Evolutionary conservation across 2,329 filamentous ascomycete species (phyloP), one percentile per base, ranked within the genome.

Genomic region (Apiospora saccharicola): DNA sequence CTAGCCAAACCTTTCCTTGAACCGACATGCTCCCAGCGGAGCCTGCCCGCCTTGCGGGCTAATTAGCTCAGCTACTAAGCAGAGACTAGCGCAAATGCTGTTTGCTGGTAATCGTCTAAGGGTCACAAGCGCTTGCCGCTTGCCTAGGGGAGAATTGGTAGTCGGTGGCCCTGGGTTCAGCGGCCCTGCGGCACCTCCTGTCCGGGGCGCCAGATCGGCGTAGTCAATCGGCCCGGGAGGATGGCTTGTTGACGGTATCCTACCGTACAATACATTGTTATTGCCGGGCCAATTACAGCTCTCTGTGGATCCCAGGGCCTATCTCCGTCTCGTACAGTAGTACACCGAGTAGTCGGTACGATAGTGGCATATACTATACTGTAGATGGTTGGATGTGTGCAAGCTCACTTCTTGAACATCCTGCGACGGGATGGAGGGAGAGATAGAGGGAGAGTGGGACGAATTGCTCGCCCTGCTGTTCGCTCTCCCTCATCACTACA

Each of bases 121-220:
- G 16, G 10, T 19, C 8, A 6, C 19, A 34, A 7, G 4, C 19
- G 53, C 53, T 61, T 34, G 53, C 53, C 53, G 53, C 53, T 61
- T 61, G 26, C 16, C 30, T 34, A 22, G 22, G 14, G 22, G 14
- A 22, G 22, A 22, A 14, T 61, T 34, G 26, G 53, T 37, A 61
- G 30, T 61, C 16, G 30, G 30, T 22, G 49, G 5, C 49, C 49
- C 13, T 37, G 10, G 10, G 53, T 34, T 22, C 53, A 22, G 26
- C 53, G 53, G 53, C 53, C 53, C 26, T 22, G 30, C 53, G 53
- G 53, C 53, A 61, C 53, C 53, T 61, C 53, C 30, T n/a, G 12
- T n/a, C 53, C 53, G 53, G 53, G 53, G 16, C 26, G 16, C 53
- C 26, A 61, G 53, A 61, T 61, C 53, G 30, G 34, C 53, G 30